phyloP scores from a whole-genome alignment of 768 basidiomycete species.

The Leucogyrophana mollusca region DNA sequence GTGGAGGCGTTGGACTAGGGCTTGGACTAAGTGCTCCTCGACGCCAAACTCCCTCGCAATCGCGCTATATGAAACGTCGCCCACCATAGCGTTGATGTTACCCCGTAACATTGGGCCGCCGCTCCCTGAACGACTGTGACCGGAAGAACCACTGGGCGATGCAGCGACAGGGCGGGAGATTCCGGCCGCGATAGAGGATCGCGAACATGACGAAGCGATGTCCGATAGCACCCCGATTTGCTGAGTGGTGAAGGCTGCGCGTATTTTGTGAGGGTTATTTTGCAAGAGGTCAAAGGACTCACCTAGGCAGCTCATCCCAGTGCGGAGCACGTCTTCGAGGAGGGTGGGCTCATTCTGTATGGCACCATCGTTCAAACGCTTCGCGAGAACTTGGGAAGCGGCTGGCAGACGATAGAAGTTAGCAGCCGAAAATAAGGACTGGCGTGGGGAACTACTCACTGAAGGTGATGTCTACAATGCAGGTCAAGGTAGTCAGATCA shows the following conservation, averaged over 20 bases:
- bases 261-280: slow-evolving; percentile 2
- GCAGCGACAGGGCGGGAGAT: not conserved
- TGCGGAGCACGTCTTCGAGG: slow-evolving; percentile 41
- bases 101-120: no score
- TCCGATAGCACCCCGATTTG: slow-evolving; percentile 50
- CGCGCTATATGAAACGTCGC: slow-evolving; percentile 37
- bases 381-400: slow-evolving; percentile 58
- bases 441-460: slow-evolving; percentile 28
- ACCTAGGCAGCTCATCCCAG: slow-evolving; percentile 62
- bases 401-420: slow-evolving; percentile 31
- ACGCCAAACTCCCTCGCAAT: slow-evolving; percentile 79
- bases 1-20: slow-evolving; percentile 58
- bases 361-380: slow-evolving; percentile 40
- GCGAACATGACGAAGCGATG: slow-evolving; percentile 33
- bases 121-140: no score
- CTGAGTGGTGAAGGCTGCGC: slow-evolving; percentile 60
- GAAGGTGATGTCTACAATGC: slow-evolving; percentile 33
- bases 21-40: slow-evolving; percentile 64
- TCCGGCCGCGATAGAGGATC: not conserved
- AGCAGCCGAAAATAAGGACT: slow-evolving; percentile 7
- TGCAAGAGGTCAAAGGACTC: slow-evolving; percentile 9
- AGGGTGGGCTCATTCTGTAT: slow-evolving; percentile 39
- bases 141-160: no score
- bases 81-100: not conserved
- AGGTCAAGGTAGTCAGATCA: slow-evolving; percentile 4